A percentile compares a stretch with the other conserved stretches of the same genome.
phyloP scores from a whole-genome alignment of 1,139 yeast genomes.

The Lodderomyces elongisporus region DNA sequence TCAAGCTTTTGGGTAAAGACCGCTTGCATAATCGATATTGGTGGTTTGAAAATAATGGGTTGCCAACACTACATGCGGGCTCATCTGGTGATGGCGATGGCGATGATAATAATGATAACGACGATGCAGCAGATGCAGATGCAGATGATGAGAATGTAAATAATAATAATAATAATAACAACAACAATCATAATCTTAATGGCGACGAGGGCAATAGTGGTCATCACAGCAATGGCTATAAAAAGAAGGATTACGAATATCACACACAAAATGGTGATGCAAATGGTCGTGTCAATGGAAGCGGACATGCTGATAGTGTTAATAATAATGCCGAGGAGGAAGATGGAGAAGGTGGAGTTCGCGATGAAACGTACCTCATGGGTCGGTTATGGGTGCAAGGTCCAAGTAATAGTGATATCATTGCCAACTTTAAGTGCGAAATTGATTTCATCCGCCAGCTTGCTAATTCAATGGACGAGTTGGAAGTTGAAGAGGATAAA shows the following conservation, averaged over 20 bases:
- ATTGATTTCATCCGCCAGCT: slow-evolving; percentile 6
- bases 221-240: no score
- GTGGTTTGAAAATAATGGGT: slow-evolving; percentile 91
- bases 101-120: slow-evolving; percentile 26
- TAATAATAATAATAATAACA: background rate
- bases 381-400: slow-evolving; percentile 95
- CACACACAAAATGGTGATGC: slow-evolving; percentile 31
- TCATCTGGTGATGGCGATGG: slow-evolving; percentile 35
- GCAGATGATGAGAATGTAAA: background rate
- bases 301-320: slow-evolving; percentile 28
- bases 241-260: slow-evolving; percentile 19
- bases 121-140: slow-evolving; percentile 14
- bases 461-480: slow-evolving; percentile 3
- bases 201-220: no score
- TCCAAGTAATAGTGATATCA: slow-evolving; percentile 63
- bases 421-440: slow-evolving; percentile 16
- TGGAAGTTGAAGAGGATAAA: slow-evolving; percentile 9
- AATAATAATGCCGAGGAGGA: slow-evolving; percentile 29
- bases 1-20: slow-evolving; percentile 76
- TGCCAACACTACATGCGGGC: slow-evolving; percentile 53
- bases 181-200: no score
- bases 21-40: slow-evolving; percentile 81
- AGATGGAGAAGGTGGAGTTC: slow-evolving; percentile 35
- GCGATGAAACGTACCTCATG: slow-evolving; percentile 67
- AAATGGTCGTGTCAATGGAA: slow-evolving; percentile 32